Conservation (phyloP, 1,139 yeast genomes). For the Magnusiomyces clavatus region DNA sequence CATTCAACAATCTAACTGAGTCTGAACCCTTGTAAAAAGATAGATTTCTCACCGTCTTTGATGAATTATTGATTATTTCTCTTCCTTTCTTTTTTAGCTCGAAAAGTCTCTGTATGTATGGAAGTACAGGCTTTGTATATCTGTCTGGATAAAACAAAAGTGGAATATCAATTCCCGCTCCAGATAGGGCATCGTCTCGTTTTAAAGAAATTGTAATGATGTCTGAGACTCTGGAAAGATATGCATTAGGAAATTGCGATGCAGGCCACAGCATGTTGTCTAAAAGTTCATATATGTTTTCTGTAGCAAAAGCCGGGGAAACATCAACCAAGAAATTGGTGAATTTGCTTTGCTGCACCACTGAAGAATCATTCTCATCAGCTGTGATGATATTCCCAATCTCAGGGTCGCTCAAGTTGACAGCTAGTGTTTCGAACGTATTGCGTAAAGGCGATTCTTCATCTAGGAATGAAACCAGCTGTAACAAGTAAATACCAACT, state of each 20-base stretch:
- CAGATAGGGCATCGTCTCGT: constrained; percentile 28
- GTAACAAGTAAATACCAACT: constrained; percentile 18
- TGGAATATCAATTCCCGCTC: constrained; percentile 34
- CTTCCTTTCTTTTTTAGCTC: constrained; percentile 19
- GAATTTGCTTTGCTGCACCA: constrained; percentile 12
- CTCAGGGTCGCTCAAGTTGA: constrained; percentile 10
- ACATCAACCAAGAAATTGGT: constrained; percentile 22
- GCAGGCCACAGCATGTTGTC: constrained; percentile 25
- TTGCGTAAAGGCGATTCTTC: background rate
- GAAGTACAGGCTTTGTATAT: constrained; percentile 31
- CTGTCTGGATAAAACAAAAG: constrained; percentile 41
- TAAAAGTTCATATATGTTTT: constrained; percentile 22
- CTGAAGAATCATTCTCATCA: constrained; percentile 10
- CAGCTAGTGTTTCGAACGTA: background rate
- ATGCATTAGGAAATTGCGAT: constrained; percentile 19
- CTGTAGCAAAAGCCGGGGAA: constrained; percentile 18
- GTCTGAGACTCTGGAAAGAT: constrained; percentile 33
- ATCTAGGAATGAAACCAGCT: constrained; percentile 4
- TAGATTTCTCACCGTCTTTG: background rate
- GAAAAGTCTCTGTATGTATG: constrained; percentile 19
- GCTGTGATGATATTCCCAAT: constrained; percentile 17
- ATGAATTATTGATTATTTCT: constrained; percentile 18
- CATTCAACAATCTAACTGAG: constrained; percentile 28
- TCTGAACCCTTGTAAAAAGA: constrained; percentile 2
- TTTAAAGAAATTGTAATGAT: constrained; percentile 36